phyloP scores from a whole-genome alignment of 179 eudicot species.

The Beta corolliflora region DNA sequence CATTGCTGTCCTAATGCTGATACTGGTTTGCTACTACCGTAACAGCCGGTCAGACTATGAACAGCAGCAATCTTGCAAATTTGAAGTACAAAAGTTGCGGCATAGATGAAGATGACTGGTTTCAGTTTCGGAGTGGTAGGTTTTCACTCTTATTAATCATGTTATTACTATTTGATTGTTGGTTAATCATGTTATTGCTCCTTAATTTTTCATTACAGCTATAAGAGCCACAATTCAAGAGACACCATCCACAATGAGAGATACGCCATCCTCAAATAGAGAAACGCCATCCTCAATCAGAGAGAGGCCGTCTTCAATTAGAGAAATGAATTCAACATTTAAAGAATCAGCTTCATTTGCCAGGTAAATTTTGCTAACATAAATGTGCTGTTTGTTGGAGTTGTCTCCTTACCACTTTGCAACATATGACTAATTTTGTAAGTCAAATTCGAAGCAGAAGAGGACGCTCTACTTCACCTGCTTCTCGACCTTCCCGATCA shows the following conservation, averaged over 20 bases:
- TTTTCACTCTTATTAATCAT: background rate
- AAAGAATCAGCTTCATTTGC: conserved; percentile 32
- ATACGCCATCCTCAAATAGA: conserved; percentile 40
- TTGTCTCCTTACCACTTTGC: background rate
- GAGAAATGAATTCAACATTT: background rate
- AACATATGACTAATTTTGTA: conserved; percentile 3
- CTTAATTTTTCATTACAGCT: conserved; percentile 42
- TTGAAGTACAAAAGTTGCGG: conserved; percentile 54
- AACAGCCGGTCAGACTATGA: conserved; percentile 70
- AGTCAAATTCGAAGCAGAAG: conserved; percentile 48
- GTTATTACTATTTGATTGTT: background rate
- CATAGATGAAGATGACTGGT: conserved; percentile 75
- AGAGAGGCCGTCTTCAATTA: conserved; percentile 37
- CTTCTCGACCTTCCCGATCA: conserved; percentile 52
- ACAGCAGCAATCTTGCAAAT: conserved; percentile 43
- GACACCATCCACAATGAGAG: conserved; percentile 42
- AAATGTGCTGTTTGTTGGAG: background rate
- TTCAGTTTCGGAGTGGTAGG: conserved; percentile 69
- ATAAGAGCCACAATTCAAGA: conserved; percentile 47
- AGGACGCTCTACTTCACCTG: conserved; percentile 73
- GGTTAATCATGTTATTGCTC: conserved; percentile 3
- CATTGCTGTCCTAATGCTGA: conserved; percentile 1
- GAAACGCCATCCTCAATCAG: conserved; percentile 37
- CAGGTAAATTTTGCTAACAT: conserved; percentile 46
- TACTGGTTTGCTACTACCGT: background rate